A percentile compares a stretch with the other conserved stretches of the same genome.
Conservation (phyloP, 768 basidiomycete species). For the Mycena kentingensis region DNA sequence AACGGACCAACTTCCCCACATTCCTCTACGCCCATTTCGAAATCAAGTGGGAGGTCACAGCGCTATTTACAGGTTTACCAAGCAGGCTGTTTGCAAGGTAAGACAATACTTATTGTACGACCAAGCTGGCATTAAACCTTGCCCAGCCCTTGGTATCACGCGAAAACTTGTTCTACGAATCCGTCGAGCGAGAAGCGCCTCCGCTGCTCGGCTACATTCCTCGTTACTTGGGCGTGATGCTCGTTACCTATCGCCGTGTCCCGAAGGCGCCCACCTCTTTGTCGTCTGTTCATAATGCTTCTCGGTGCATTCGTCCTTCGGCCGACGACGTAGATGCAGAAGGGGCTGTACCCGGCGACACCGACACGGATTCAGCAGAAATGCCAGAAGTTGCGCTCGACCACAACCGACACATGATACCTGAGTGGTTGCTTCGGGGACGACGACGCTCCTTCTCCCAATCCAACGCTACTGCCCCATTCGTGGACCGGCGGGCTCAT, state of each 20-base stretch:
- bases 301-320: constrained; percentile 29
- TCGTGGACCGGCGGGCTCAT: constrained; percentile 35
- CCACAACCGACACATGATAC: constrained; percentile 92
- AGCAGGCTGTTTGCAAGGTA: constrained; percentile 98
- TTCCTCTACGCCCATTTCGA: constrained; percentile 91
- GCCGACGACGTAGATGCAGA: constrained; percentile 31
- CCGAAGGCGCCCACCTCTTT: constrained; percentile 40
- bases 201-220: constrained; percentile 93
- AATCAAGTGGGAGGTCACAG: constrained; percentile 98
- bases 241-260: constrained; percentile 91
- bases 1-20: constrained; percentile 72
- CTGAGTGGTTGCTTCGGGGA: constrained; percentile 81
- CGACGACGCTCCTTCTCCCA: constrained; percentile 53
- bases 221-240: constrained; percentile 98
- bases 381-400: constrained; percentile 94
- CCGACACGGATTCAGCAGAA: constrained; percentile 73
- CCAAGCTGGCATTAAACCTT: constrained; percentile 17
- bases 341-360: constrained; percentile 34
- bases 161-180: constrained; percentile 97
- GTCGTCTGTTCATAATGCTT: constrained; percentile 18
- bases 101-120: constrained; percentile 9
- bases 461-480: constrained; percentile 43
- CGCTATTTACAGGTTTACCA: constrained; percentile 97
- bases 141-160: constrained; percentile 89
- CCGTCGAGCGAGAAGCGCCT: constrained; percentile 91